Percentiles rank a stretch among this genome's conserved stretches.
Conservation (phyloP, 176 grass and related monocot species). For the Lolium rigidum region DNA sequence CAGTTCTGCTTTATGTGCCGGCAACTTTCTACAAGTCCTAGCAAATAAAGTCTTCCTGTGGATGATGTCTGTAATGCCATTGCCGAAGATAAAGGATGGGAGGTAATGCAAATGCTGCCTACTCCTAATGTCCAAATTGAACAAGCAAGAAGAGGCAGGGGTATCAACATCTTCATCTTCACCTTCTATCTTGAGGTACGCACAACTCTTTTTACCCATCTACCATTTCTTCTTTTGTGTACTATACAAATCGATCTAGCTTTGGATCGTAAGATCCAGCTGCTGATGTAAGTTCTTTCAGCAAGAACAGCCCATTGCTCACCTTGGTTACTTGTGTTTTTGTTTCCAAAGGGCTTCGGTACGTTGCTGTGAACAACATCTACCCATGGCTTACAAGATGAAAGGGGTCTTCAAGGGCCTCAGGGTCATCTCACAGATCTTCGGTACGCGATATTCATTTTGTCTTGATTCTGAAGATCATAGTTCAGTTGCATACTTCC, state of each 20-base stretch:
- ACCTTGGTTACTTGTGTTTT: neutral
- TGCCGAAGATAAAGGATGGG: constrained; percentile 25
- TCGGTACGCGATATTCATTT: constrained; percentile 53
- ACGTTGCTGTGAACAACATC: constrained; percentile 23
- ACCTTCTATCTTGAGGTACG: constrained; percentile 40
- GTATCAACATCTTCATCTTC: constrained; percentile 36
- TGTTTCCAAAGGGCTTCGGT: constrained; percentile 14
- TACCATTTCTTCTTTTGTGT: neutral
- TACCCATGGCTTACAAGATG: constrained; percentile 77
- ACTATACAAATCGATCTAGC: neutral
- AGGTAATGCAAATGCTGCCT: constrained; percentile 33
- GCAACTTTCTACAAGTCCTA: constrained; percentile 24
- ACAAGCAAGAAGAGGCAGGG: constrained; percentile 27
- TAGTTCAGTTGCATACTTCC: neutral
- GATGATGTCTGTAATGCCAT: constrained; percentile 28
- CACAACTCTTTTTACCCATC: neutral
- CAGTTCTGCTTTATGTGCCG: constrained; percentile 6
- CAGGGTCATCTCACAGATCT: constrained; percentile 82
- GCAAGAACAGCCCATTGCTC: neutral
- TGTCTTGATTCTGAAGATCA: neutral
- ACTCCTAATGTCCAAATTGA: constrained; percentile 15
- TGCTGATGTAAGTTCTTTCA: neutral
- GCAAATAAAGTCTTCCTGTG: constrained; percentile 20
- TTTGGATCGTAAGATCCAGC: neutral
- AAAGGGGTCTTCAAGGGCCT: constrained; percentile 86